Conservation (phyloP, 2,329 filamentous ascomycete genomes). For the Curvularia spicifera region DNA sequence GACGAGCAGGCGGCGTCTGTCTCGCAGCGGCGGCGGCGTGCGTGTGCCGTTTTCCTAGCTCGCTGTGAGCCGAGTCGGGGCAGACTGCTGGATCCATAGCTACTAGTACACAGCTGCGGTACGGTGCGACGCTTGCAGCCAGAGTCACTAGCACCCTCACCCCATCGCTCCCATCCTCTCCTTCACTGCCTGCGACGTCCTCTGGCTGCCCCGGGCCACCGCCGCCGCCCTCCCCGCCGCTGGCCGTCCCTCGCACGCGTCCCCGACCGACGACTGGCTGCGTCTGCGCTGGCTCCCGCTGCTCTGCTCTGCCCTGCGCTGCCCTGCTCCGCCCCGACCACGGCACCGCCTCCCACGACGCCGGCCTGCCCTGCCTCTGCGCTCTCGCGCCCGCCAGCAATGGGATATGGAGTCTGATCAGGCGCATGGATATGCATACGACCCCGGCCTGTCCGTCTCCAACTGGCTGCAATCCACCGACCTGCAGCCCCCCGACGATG, state of each 20-base stretch:
- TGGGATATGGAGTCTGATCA: constrained; percentile 24
- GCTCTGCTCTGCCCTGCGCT: constrained; percentile 2
- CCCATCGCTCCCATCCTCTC: background rate
- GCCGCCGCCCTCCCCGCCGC: constrained; percentile 11
- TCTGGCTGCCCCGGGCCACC: background rate
- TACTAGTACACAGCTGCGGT: too few species aligned
- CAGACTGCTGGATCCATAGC: background rate
- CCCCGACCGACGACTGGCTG: background rate
- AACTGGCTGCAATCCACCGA: constrained; percentile 45
- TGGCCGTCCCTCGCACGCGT: constrained; percentile 3
- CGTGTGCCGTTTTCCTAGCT: constrained; percentile 16
- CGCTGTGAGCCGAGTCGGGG: background rate
- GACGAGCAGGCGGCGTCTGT: background rate
- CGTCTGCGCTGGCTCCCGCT: constrained; percentile 13
- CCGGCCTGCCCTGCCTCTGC: constrained; percentile 21
- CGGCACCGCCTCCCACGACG: constrained; percentile 18
- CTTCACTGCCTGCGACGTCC: background rate
- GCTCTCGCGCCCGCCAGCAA: constrained; percentile 19
- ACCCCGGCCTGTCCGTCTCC: constrained; percentile 19
- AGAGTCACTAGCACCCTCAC: background rate
- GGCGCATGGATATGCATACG: constrained; percentile 22
- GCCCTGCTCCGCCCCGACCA: constrained; percentile 5
- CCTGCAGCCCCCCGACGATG: constrained; percentile 29
- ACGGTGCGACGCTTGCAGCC: background rate
- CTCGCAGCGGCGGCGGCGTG: constrained; percentile 10